Conservation (phyloP, 805 yeast species). For the Nakazawaea sp. region DNA sequence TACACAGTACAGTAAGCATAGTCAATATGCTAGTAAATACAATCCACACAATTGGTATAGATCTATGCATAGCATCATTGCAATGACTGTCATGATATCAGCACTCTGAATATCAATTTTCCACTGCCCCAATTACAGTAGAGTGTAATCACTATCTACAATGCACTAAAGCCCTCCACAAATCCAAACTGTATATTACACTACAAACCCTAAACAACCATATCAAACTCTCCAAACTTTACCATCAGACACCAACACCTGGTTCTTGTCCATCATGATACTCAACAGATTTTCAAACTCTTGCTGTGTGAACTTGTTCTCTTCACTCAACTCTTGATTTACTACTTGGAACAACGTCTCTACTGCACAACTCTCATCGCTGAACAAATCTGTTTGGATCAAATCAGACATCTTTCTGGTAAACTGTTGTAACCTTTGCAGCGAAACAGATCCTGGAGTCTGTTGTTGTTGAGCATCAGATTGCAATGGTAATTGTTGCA, state of each 20-base stretch:
- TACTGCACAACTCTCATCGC: slow-evolving; percentile 29
- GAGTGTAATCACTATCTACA: too few species aligned
- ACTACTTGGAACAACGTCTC: slow-evolving; percentile 16
- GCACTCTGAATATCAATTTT: too few species aligned
- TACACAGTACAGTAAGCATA: too few species aligned
- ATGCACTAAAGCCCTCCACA: too few species aligned
- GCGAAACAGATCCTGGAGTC: slow-evolving; percentile 34
- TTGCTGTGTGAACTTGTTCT: slow-evolving; percentile 35
- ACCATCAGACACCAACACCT: slow-evolving; percentile 41
- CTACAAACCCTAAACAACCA: too few species aligned
- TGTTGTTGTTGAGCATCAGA: slow-evolving; percentile 13
- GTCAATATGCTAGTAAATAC: too few species aligned
- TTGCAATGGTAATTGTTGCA: slow-evolving; percentile 14
- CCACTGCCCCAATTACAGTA: too few species aligned
- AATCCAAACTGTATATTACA: slow-evolving; percentile 3
- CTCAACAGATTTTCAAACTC: slow-evolving; percentile 39
- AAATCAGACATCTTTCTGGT: slow-evolving; percentile 39
- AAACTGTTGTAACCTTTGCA: slow-evolving; percentile 40
- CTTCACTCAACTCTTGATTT: slow-evolving; percentile 26
- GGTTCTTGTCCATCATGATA: slow-evolving; percentile 35
- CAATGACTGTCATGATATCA: too few species aligned
- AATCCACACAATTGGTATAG: too few species aligned
- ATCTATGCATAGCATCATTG: too few species aligned
- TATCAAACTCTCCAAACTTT: slow-evolving; percentile 37
- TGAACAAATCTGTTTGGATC: slow-evolving; percentile 35